Evolutionary conservation across 768 basidiomycete species (phyloP), one percentile per base, ranked within the genome.

Genomic region (Termitomyces sp.): DNA sequence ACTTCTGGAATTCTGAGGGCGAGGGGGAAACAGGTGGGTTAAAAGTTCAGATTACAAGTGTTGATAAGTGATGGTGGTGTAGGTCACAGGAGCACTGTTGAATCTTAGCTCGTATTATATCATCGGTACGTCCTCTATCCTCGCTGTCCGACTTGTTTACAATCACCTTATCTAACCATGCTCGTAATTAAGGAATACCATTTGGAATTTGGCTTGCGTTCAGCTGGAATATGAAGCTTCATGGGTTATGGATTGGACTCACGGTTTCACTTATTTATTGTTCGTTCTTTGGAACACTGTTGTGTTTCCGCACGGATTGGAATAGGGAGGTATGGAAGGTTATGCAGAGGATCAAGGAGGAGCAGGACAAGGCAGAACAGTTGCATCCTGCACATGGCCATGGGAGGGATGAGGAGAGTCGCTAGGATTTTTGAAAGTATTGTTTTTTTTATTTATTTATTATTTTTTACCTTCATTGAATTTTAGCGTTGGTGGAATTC

Each of bases 191-290:
- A 38, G 37, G 37, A n/a, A 38, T 38, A 38, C 37, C 37, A n/a
- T 38, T 8, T n/a, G 37, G 37, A 38, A n/a, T 93, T 50, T 89
- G 80, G 70, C 82, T 95, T 7, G 77, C 88, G 2, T 93, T 94
- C 73, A 73, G 72, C 49, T 66, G 65, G 11, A 66, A 74, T 37
- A 75, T 81, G 66, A 82, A 75, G 0, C 74, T 97, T 14, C 72
- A 75, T 19, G 94, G 94, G 0, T 77, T 97, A 15, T 97, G 93
- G 94, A 76, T 88, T 43, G 93, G 93, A 15, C 71, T 95, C 37
- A 89, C 88, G 0, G 64, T 80, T 3, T 82, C 88, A 2, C 73
- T 92, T 47, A 68, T 83, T 14, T 84, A 85, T 68, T 73, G 76
- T 45, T 71, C 83, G 0, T 66, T 76, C 12, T 65, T 82, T 17